Evolutionary conservation across 192 early-diverging fungal species (phyloP).

Genomic region (Coemansia pectinata): DNA sequence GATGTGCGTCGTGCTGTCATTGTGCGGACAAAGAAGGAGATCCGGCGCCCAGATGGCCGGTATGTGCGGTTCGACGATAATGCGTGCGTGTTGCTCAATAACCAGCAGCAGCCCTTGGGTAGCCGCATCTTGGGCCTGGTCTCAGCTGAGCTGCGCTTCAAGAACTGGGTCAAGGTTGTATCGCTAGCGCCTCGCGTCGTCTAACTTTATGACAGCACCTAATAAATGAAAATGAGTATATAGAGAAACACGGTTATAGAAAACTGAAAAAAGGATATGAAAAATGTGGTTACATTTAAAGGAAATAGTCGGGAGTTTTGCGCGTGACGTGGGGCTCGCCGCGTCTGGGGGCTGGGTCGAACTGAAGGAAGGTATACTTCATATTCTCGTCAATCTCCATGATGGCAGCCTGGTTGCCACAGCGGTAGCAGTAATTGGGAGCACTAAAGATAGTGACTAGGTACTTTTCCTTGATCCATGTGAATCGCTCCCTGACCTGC

Average conservation of each 20-base stretch:
- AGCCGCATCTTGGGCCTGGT: conserved; percentile 91
- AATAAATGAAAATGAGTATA: neutral
- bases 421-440: conserved; percentile 99
- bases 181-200: conserved; percentile 90
- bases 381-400: conserved; percentile 99
- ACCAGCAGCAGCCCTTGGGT: conserved; percentile 91
- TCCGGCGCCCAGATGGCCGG: conserved; percentile 85
- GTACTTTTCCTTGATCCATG: conserved; percentile 98
- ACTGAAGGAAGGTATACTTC: conserved; percentile 99
- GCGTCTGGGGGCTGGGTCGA: conserved; percentile 95
- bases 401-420: conserved; percentile 99
- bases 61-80: conserved; percentile 97
- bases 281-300: conserved; percentile 58
- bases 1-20: conserved; percentile 91
- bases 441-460: conserved; percentile 99
- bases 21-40: conserved; percentile 87
- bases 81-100: conserved; percentile 92
- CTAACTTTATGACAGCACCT: conserved; percentile 1
- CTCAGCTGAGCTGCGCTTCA: conserved; percentile 84
- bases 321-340: conserved; percentile 99
- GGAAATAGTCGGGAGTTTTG: conserved; percentile 98
- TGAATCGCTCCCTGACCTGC: conserved; percentile 96
- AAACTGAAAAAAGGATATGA: conserved; percentile 1
- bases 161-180: conserved; percentile 95
- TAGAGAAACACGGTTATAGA: neutral